Percentiles rank a stretch among this genome's conserved stretches.
phyloP scores from a whole-genome alignment of 75 land plant genomes.

The Azolla pinnata region DNA sequence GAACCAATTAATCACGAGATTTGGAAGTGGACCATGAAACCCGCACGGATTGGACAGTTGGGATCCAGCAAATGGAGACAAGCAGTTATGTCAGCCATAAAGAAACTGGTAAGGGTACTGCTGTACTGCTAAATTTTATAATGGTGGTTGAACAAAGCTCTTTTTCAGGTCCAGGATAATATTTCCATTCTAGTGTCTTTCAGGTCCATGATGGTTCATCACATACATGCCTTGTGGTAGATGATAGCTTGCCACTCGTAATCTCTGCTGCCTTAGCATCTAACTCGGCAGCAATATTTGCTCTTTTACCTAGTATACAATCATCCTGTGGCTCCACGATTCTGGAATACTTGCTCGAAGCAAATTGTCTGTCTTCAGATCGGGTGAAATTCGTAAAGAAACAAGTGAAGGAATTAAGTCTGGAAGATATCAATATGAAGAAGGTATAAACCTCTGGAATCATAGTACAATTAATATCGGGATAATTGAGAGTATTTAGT shows the following conservation, averaged over 20 bases:
- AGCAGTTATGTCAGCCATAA: constrained; percentile 28
- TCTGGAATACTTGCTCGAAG: constrained; percentile 31
- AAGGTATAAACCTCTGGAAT: constrained; percentile 31
- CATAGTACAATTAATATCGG: background rate
- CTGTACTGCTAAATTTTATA: too few species aligned
- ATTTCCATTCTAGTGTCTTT: too few species aligned
- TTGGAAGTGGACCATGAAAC: constrained; percentile 24
- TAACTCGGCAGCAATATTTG: constrained; percentile 26
- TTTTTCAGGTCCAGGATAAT: too few species aligned
- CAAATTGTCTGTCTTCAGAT: constrained; percentile 38
- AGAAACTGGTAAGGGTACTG: constrained; percentile 54
- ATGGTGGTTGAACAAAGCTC: too few species aligned
- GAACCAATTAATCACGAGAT: background rate
- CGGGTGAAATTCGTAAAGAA: constrained; percentile 32
- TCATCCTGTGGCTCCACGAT: constrained; percentile 25
- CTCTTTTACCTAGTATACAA: constrained; percentile 46
- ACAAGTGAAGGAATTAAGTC: constrained; percentile 26
- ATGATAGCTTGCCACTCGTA: constrained; percentile 64
- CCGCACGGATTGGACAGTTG: constrained; percentile 73
- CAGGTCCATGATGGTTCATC: background rate
- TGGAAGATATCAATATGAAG: constrained; percentile 28
- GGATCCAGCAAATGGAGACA: constrained; percentile 60
- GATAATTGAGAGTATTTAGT: too few species aligned
- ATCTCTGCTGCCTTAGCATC: constrained; percentile 37
- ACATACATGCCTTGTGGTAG: constrained; percentile 47